phyloP scores from a whole-genome alignment of 345 rosid genomes.

The thale cress (Arabidopsis thaliana) region DNA sequence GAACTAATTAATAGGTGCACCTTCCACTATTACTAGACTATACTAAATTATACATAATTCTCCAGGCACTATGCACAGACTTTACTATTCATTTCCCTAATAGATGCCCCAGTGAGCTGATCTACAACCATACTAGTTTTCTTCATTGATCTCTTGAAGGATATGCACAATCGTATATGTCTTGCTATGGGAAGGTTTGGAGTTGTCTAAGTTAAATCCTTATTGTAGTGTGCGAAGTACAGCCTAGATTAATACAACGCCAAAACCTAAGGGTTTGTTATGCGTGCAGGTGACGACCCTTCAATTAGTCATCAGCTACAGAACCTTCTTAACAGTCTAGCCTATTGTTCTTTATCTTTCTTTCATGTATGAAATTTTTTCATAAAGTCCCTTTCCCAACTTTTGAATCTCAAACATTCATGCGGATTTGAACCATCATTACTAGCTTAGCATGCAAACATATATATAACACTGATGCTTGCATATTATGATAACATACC shows the following conservation, averaged over 20 bases:
- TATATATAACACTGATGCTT: neutral
- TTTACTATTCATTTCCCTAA: conserved; percentile 2
- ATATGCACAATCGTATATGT: conserved; percentile 12
- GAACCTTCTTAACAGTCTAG: conserved; percentile 29
- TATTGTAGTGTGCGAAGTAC: conserved; percentile 1
- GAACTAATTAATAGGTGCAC: conserved; percentile 23
- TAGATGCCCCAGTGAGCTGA: conserved; percentile 12
- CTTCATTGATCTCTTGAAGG: conserved; percentile 11
- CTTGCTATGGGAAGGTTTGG: conserved; percentile 15
- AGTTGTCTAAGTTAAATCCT: neutral
- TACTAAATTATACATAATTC: conserved; percentile 18
- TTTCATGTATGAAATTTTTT: conserved; percentile 1
- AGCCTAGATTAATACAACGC: conserved; percentile 23
- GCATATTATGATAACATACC: conserved; percentile 56
- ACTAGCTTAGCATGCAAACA: conserved; percentile 15
- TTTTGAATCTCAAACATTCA: conserved; percentile 18
- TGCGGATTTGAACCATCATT: conserved; percentile 11
- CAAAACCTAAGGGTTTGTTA: conserved; percentile 16
- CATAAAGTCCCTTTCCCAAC: conserved; percentile 24
- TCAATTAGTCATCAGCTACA: conserved; percentile 17
- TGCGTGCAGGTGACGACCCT: conserved; percentile 23
- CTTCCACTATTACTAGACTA: conserved; percentile 18
- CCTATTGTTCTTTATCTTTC: conserved; percentile 20
- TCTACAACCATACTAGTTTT: conserved; percentile 1
- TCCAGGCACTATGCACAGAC: neutral